Percentiles rank a stretch among this genome's conserved stretches.
Evolutionary conservation across 345 rosid genomes (phyloP).

Genomic region (Raphanus sativus): DNA sequence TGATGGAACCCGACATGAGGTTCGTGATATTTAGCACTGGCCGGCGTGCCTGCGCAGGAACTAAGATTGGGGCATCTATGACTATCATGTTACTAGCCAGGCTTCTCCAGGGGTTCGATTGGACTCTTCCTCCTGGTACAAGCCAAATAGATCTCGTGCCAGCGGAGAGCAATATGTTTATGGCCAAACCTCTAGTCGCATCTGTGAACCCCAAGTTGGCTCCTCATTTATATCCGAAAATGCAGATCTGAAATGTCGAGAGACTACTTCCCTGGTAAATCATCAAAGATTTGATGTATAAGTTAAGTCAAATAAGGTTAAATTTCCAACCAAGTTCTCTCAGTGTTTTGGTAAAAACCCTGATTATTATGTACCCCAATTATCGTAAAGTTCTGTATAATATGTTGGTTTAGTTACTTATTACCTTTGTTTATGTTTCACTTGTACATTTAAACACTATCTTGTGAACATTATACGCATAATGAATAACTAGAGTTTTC

Average conservation of each 20-base stretch:
- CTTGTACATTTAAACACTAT: background rate
- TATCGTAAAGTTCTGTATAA: background rate
- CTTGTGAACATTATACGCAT: background rate
- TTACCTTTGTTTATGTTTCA: background rate
- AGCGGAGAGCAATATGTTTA: background rate
- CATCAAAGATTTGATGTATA: background rate
- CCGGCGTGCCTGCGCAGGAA: slow-evolving; percentile 44
- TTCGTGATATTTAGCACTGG: slow-evolving; percentile 49
- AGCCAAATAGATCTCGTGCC: background rate
- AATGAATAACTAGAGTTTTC: background rate
- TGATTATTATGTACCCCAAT: background rate
- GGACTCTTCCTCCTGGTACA: background rate
- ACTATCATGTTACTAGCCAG: slow-evolving; percentile 46
- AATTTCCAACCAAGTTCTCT: background rate
- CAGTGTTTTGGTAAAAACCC: background rate
- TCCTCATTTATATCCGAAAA: background rate
- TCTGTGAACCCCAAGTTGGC: background rate
- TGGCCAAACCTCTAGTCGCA: slow-evolving; percentile 36
- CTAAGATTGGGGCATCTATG: slow-evolving; percentile 45
- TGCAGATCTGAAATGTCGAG: background rate
- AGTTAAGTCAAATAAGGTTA: background rate
- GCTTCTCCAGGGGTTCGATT: background rate
- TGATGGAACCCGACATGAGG: slow-evolving; percentile 36
- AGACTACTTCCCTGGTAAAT: background rate
- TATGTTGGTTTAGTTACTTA: background rate